These are phyloP conservation scores for Zygoascus sp. DNA, from an alignment of 1,139 yeast genomes.

Conservation along the genomic window DNA sequence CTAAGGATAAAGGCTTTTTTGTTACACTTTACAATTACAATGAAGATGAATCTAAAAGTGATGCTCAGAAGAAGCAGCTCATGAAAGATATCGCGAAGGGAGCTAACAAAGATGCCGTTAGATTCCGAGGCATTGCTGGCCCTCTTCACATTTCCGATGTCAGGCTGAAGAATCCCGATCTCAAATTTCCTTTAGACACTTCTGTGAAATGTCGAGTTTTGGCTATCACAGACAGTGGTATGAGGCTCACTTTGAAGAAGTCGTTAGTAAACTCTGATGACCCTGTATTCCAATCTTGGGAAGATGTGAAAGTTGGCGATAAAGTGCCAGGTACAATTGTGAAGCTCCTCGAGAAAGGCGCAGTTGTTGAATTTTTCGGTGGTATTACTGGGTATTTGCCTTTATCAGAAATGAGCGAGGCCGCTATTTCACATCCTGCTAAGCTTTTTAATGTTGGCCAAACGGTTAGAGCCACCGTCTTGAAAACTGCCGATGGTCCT, in stretches of 20 bases:
- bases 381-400: conserved; percentile 76
- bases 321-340: conserved; percentile 74
- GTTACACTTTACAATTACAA: conserved; percentile 9
- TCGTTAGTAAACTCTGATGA: conserved; percentile 69
- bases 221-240: conserved; percentile 38
- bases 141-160: conserved; percentile 77
- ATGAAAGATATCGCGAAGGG: conserved; percentile 60
- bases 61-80: conserved; percentile 31
- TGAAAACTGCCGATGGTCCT: conserved; percentile 34
- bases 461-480: conserved; percentile 68
- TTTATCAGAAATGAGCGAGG: conserved; percentile 81
- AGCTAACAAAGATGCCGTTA: conserved; percentile 66
- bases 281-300: conserved; percentile 50
- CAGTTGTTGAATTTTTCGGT: conserved; percentile 78
- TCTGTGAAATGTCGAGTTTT: conserved; percentile 61
- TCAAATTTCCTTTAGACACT: conserved; percentile 80
- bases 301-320: conserved; percentile 46
- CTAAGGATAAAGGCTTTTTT: conserved; percentile 9
- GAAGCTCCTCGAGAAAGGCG: conserved; percentile 70
- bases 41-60: conserved; percentile 1
- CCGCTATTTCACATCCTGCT: conserved; percentile 70
- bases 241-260: conserved; percentile 71
- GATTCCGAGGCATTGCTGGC: conserved; percentile 72
- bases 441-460: conserved; percentile 83
- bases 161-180: conserved; percentile 80